These are phyloP conservation scores for Houttuynia cordata DNA, from an alignment of 164 flowering plant genomes.

Conservation along the genomic window DNA sequence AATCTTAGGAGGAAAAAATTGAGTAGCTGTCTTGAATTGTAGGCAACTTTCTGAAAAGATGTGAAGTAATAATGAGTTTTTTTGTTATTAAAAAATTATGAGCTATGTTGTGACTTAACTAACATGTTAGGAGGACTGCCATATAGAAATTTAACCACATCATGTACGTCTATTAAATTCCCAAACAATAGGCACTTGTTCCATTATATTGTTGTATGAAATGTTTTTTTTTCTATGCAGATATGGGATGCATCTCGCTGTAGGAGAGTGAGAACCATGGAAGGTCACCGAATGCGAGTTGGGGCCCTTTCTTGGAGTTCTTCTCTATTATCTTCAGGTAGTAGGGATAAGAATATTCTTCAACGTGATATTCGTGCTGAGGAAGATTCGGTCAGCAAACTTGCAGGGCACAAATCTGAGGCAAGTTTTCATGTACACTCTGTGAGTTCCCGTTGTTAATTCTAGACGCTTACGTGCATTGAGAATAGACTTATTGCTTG, in stretches of 20 bases:
- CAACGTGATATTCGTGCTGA: constrained; percentile 85
- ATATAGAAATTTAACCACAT: no score
- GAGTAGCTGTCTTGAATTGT: no score
- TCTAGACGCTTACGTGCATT: not conserved
- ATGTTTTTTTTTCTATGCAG: constrained; percentile 20
- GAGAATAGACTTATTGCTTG: not conserved
- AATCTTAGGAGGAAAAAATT: no score
- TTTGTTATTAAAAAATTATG: no score
- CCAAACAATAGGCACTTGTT: no score
- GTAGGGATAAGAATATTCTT: constrained; percentile 85
- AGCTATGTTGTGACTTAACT: no score
- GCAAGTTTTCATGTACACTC: constrained; percentile 29
- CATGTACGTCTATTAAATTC: no score
- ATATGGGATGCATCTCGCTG: constrained; percentile 97
- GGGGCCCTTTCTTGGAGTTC: constrained; percentile 98
- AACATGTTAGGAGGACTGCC: no score
- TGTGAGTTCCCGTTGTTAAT: not conserved
- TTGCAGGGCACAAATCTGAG: constrained; percentile 96
- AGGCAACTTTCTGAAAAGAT: no score
- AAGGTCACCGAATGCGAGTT: constrained; percentile 82
- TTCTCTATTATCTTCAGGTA: constrained; percentile 73
- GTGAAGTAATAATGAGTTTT: no score
- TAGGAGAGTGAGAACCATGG: constrained; percentile 81
- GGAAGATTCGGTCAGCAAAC: constrained; percentile 75
- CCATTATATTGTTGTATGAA: no score